These are phyloP conservation scores for Citrus mangshanensis DNA, from an alignment of 345 rosid genomes.

Conservation along the genomic window DNA sequence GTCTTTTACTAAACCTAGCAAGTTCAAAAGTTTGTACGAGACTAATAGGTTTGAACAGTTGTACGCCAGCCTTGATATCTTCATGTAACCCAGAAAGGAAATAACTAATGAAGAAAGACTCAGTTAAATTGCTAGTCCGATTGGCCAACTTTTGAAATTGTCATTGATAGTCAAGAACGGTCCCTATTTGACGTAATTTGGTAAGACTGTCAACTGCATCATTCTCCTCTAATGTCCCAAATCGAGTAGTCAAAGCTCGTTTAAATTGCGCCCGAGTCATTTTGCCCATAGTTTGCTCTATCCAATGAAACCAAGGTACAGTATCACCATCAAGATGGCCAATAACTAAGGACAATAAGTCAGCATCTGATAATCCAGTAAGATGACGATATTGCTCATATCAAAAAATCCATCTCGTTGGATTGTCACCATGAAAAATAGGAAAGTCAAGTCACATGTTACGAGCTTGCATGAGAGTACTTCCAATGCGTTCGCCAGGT, in stretches of 20 bases:
- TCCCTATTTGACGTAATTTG: too few species aligned
- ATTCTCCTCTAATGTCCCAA: background rate
- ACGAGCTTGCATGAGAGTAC: background rate
- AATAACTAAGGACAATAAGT: background rate
- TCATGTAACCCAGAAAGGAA: too few species aligned
- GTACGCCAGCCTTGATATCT: too few species aligned
- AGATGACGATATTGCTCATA: background rate
- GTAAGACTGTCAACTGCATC: background rate
- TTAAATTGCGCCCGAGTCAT: background rate
- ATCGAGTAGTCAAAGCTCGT: background rate
- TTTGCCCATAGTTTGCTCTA: background rate
- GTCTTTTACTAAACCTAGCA: too few species aligned
- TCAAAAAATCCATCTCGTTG: background rate
- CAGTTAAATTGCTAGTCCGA: too few species aligned
- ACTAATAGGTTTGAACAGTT: too few species aligned
- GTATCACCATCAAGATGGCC: background rate
- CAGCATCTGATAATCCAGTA: background rate
- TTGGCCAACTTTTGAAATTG: rapidly evolving
- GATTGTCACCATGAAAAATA: background rate
- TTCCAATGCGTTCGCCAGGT: too few species aligned
- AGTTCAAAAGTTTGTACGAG: conserved; percentile 19
- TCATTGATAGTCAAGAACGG: too few species aligned
- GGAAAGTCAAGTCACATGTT: background rate
- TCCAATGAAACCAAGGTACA: background rate
- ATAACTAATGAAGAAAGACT: too few species aligned